phyloP scores from a whole-genome alignment of 805 yeast species.

The Peterozyma xylosa region DNA sequence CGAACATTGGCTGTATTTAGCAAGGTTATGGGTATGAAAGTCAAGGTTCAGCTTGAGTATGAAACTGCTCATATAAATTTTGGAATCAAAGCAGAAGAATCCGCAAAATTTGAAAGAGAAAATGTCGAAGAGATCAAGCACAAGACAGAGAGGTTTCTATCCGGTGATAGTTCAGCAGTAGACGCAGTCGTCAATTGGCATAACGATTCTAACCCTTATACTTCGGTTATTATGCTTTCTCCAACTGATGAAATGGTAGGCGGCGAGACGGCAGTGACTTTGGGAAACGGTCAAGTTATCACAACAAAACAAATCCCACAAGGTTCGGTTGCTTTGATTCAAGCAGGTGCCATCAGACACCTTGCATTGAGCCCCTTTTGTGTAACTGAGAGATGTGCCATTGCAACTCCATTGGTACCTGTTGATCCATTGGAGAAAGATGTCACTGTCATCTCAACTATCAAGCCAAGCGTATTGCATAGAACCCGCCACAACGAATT shows the following conservation, averaged over 20 bases:
- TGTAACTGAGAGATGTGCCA: constrained; percentile 22
- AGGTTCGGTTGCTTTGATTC: constrained; percentile 18
- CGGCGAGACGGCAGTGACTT: constrained; percentile 34
- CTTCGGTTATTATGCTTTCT: constrained; percentile 34
- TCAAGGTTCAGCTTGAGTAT: constrained; percentile 29
- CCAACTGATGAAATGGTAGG: constrained; percentile 36
- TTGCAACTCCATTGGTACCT: constrained; percentile 24
- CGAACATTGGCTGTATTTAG: constrained; percentile 28
- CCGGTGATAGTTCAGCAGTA: constrained; percentile 28
- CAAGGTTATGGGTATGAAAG: constrained; percentile 32
- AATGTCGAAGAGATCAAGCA: constrained; percentile 8
- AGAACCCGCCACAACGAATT: constrained; percentile 22
- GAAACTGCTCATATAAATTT: constrained; percentile 32
- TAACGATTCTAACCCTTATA: constrained; percentile 32
- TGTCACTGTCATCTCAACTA: constrained; percentile 23
- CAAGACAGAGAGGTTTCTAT: constrained; percentile 11
- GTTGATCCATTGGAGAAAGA: constrained; percentile 21
- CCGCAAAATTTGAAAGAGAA: constrained; percentile 13
- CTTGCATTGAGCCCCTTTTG: constrained; percentile 18
- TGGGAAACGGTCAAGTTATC: constrained; percentile 22
- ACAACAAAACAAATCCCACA: constrained; percentile 16
- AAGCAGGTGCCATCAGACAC: constrained; percentile 19
- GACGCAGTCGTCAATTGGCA: constrained; percentile 32
- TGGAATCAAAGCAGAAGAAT: constrained; percentile 21
- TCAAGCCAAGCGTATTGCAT: constrained; percentile 19